Conservation (phyloP, 495 filamentous ascomycete genomes). For the Penicillium longicatenatum region DNA sequence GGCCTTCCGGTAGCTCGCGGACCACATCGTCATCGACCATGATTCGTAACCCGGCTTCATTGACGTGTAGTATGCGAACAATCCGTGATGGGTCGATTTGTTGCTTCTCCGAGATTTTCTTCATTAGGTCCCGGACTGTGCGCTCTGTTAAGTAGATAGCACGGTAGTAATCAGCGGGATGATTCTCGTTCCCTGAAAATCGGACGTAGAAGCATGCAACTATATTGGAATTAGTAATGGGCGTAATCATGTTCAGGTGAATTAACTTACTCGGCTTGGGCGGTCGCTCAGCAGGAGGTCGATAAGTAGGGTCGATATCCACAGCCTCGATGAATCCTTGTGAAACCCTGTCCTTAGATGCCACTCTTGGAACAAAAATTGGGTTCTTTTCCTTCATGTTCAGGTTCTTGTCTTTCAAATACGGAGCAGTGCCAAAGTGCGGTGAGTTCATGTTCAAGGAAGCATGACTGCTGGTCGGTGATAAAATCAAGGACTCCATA, state of each 20-base stretch:
- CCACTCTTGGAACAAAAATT: constrained; percentile 48
- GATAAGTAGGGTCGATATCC: constrained; percentile 83
- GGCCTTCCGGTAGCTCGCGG: constrained; percentile 81
- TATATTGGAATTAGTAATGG: constrained; percentile 21
- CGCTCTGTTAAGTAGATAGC: constrained; percentile 85
- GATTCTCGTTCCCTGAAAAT: constrained; percentile 52
- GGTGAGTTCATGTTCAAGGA: constrained; percentile 55
- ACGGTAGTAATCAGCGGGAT: constrained; percentile 69
- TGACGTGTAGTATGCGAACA: constrained; percentile 68
- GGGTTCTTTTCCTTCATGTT: constrained; percentile 28
- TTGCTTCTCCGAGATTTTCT: constrained; percentile 72
- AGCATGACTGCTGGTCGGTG: constrained; percentile 59
- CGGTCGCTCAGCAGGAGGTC: constrained; percentile 71
- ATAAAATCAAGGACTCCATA: constrained; percentile 57
- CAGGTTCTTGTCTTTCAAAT: constrained; percentile 1
- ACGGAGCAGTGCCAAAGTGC: constrained; percentile 17
- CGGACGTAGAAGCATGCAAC: constrained; percentile 90
- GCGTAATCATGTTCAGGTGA: neutral
- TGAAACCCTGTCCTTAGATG: constrained; percentile 44
- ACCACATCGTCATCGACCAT: constrained; percentile 91
- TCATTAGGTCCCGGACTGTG: constrained; percentile 69
- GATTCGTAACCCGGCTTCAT: constrained; percentile 72
- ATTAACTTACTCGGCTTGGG: constrained; percentile 64
- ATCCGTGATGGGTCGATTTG: constrained; percentile 72
- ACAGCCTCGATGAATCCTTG: constrained; percentile 89